Base-by-base conservation (phyloP, 1,139 yeast genomes). In the Protomyces pachydermus region DNA sequence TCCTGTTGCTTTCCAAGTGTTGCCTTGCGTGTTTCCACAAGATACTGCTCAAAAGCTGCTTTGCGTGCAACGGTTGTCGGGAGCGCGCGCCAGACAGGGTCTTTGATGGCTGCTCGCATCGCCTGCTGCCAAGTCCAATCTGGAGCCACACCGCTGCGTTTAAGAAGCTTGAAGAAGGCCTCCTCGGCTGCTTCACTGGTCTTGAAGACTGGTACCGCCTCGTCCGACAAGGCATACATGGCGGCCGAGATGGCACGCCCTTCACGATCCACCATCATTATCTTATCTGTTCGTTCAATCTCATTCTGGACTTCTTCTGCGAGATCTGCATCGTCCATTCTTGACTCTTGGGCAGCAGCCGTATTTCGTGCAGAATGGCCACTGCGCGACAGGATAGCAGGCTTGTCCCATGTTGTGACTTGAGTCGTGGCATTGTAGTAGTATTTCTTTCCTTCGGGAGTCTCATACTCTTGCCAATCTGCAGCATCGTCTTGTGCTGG, bases 321-420 rank as follows among this genome's bases (percentile, higher is more conserved):
- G 12, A 51, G 35, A 10, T 55, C 54, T 3, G 50, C 48, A 28
- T 37, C 61, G 3, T 58, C 56, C 16, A 20, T 37, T n/a, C 39
- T 20, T 25, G 39, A n/a, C 48, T 38, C 23, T 20, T 23, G 53
- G 14, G 39, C 56, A n/a, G 25, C 34, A 23, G 32, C 14, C 20
- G 25, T 16, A 9, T 16, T 18, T 18, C 35, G 42, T 14, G 16
- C 46, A 18, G 52, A 12, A 12, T 46, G 54, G 51, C 68, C 45
- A 60, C 65, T 5, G 66, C 66, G 48, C n/a, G 12, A 18, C 16
- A 54, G 25, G 5, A 28, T 55, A 4, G 34, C 58, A 0, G 97
- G 97, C 25, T 82, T 74, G 32, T 85, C 89, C 97, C 97, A 91
- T 0, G 87, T 85, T 12, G 95, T 86, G 70, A 85, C 85, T 3